These are phyloP conservation scores for Colletotrichum cordylinicola DNA, from an alignment of 2,329 filamentous ascomycete genomes.

Conservation along the genomic window DNA sequence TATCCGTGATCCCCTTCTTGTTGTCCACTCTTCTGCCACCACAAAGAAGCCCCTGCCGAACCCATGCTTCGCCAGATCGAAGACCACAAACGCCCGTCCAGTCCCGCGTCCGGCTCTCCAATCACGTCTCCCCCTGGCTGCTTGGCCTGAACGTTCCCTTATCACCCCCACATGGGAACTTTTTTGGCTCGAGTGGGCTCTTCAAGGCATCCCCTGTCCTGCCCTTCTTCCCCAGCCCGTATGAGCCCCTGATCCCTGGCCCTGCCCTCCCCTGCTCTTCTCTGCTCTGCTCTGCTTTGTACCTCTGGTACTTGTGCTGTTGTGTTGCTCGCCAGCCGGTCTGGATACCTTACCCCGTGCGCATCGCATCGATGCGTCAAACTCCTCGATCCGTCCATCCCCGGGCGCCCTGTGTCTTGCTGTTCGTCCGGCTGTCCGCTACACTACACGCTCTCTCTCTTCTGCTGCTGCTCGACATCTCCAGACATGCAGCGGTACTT, in stretches of 20 bases:
- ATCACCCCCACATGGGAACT: constrained; percentile 21
- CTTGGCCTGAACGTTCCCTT: constrained; percentile 1
- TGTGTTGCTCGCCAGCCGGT: neutral
- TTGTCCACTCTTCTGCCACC: neutral
- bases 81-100: constrained; percentile 17
- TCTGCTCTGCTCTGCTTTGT: neutral
- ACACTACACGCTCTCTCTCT: neutral
- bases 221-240: constrained; percentile 9
- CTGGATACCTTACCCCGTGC: constrained; percentile 5
- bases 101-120: constrained; percentile 7
- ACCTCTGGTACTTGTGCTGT: neutral
- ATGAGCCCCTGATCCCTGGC: neutral
- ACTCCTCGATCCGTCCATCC: neutral
- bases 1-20: neutral
- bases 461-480: neutral
- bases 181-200: constrained; percentile 17
- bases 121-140: neutral
- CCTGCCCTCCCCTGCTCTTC: neutral
- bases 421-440: neutral
- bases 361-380: neutral
- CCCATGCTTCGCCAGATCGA: constrained; percentile 14
- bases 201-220: neutral
- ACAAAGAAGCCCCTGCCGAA: neutral
- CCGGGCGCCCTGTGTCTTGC: neutral
- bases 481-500: neutral